Conservation (phyloP, 108 stramenopile species). For the Cyclostephanos tholiformis region DNA sequence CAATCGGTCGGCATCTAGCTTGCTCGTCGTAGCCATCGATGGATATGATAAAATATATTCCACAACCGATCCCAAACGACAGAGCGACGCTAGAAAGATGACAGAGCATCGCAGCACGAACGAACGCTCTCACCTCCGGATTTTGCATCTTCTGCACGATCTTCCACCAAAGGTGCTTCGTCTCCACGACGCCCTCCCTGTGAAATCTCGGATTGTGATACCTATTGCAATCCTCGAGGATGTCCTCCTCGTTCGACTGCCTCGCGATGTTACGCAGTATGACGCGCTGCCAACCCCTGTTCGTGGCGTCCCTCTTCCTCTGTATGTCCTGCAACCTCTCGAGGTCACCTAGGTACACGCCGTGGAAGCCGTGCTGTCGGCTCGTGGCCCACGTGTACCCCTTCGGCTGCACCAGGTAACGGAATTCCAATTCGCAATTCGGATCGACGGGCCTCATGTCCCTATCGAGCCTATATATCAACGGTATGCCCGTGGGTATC, state of each 20-base stretch:
- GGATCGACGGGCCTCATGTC: conserved; percentile 83
- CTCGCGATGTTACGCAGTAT: conserved; percentile 81
- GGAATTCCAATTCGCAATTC: conserved; percentile 71
- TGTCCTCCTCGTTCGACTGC: conserved; percentile 49
- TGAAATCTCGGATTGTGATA: conserved; percentile 23
- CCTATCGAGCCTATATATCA: conserved; percentile 84
- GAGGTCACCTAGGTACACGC: conserved; percentile 84
- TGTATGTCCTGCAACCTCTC: conserved; percentile 86
- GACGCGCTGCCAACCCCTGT: conserved; percentile 83
- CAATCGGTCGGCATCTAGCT: too few relatives aligned
- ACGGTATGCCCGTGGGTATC: conserved; percentile 84
- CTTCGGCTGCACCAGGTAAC: conserved; percentile 82
- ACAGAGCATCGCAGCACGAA: too few relatives aligned
- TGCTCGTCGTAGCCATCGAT: too few relatives aligned
- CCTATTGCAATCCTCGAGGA: conserved; percentile 30
- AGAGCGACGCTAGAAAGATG: too few relatives aligned
- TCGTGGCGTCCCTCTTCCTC: conserved; percentile 77
- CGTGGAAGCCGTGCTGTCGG: conserved; percentile 74
- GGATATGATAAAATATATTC: too few relatives aligned
- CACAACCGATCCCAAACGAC: too few relatives aligned
- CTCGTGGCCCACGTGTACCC: conserved; percentile 87
- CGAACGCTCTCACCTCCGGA: conserved; percentile 44
- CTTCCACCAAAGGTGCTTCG: conserved; percentile 77
- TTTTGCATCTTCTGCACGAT: conserved; percentile 68
- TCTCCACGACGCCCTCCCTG: conserved; percentile 61